Base-by-base conservation (phyloP, 306 rosid species). In the Vigna hirtella region DNA sequence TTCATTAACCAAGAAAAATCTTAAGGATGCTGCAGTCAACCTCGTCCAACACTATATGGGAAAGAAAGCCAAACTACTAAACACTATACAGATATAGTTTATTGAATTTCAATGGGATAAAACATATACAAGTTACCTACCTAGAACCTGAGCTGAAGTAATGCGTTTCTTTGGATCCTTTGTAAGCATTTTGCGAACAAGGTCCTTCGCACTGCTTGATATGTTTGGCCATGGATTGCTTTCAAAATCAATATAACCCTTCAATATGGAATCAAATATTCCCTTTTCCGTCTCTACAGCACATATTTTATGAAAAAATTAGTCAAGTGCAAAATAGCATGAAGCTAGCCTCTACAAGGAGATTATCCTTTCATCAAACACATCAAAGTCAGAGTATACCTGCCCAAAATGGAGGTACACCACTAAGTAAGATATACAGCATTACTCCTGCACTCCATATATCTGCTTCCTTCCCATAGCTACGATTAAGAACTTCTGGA, bases 391-490 rank as follows among this genome's bases (percentile, higher is more conserved):
- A 10, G 34, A 52, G 9, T 72, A 75, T 90, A 94, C 98, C 98
- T 64, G 96, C 96, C 98, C 98, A 93, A 82, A 93, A 93, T 71
- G 98, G 98, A 84, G 98, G 98, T 16, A 89, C 96, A 14, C 98
- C 98, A 66, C 96, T 85, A 38, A 90, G 91, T 85, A 93, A 86
- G 84, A 93, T 86, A 72, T 93, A 93, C 61, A 93, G 76, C 20
- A 93, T 93, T 82, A 93, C 87, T 61, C 96, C 98, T 34, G 98
- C 91, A 70, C 98, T 93, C 98, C 98, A 93, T 61, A 93, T 68
- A 79, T 93, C 98, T 71, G 81, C 82, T 83, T 93, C 96, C 83
- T 91, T 93, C 70, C 98, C 96, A 30, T 93, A 93, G 82, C 68
- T 89, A 63, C 96, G 91, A 26, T 77, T 77, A 28, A 93, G 76